phyloP scores from a whole-genome alignment of 1,284 basidiomycete genomes.

The Amylostereum chailletii region DNA sequence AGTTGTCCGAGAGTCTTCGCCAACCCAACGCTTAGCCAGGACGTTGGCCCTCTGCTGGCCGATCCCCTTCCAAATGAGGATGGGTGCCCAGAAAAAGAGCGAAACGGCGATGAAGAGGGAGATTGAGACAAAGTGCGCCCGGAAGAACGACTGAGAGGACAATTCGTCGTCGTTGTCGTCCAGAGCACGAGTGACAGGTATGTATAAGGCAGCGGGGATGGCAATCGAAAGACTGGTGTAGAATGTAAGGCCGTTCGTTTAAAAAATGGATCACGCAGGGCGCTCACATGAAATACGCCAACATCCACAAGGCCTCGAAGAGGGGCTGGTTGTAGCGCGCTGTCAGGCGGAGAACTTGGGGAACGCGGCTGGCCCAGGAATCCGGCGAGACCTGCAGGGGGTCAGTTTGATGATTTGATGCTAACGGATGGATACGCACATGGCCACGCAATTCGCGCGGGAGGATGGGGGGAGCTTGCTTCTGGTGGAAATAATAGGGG shows the following conservation, averaged over 20 bases:
- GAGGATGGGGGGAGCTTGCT: slow-evolving; percentile 16
- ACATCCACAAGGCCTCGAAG: slow-evolving; percentile 37
- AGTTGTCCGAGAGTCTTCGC: slow-evolving; percentile 28
- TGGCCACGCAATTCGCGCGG: slow-evolving; percentile 22
- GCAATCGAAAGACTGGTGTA: slow-evolving; percentile 28
- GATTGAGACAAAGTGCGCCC: slow-evolving; percentile 31
- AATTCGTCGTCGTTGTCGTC: slow-evolving; percentile 10
- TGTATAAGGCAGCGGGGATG: slow-evolving; percentile 33
- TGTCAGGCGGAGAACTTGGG: slow-evolving; percentile 28
- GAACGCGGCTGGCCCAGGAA: slow-evolving; percentile 36
- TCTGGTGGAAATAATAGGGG: slow-evolving; percentile 17
- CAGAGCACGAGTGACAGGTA: slow-evolving; percentile 23
- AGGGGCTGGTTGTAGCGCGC: slow-evolving; percentile 35
- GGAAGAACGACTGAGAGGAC: slow-evolving; percentile 16
- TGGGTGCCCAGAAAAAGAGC: slow-evolving; percentile 33
- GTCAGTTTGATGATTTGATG: not conserved
- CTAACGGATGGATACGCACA: slow-evolving; percentile 14
- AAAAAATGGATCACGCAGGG: not conserved
- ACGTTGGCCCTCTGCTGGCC: slow-evolving; percentile 33
- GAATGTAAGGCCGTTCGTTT: not conserved
- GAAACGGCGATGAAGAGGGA: slow-evolving; percentile 29
- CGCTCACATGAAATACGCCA: slow-evolving; percentile 32
- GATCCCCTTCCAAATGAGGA: slow-evolving; percentile 39
- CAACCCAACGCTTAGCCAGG: slow-evolving; percentile 34
- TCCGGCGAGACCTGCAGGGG: slow-evolving; percentile 31